phyloP scores from a whole-genome alignment of 2,329 filamentous ascomycete species.

The Aspergillus flavus region DNA sequence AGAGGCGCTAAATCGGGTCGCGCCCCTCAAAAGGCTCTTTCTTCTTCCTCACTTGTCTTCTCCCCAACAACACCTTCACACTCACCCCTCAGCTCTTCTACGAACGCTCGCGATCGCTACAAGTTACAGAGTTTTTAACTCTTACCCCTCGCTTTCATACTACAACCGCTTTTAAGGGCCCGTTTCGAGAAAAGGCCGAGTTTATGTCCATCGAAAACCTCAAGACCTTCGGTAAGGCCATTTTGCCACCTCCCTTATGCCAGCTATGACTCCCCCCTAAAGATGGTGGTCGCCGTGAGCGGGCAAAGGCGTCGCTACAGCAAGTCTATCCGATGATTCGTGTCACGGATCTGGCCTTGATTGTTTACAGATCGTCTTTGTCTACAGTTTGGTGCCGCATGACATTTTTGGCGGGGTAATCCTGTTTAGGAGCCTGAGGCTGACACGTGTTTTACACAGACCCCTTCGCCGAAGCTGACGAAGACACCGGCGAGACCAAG shows the following conservation, averaged over 20 bases:
- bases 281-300: background rate
- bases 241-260: constrained; percentile 30
- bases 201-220: constrained; percentile 99
- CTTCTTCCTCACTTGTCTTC: constrained; percentile 29
- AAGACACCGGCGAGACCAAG: constrained; percentile 94
- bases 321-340: background rate
- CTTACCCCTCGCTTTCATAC: constrained; percentile 33
- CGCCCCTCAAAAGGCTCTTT: constrained; percentile 42
- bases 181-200: constrained; percentile 69
- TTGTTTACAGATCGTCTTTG: background rate
- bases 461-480: constrained; percentile 99
- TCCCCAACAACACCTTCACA: constrained; percentile 27
- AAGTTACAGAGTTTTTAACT: constrained; percentile 36
- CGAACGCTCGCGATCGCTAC: constrained; percentile 25
- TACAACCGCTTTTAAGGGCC: constrained; percentile 44
- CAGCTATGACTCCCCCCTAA: background rate
- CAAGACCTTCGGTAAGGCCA: constrained; percentile 82
- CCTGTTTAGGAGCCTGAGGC: constrained; percentile 31
- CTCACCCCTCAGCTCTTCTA: constrained; percentile 19
- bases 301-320: background rate
- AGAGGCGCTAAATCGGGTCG: constrained; percentile 21
- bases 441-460: constrained; percentile 60
- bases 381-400: constrained; percentile 3
- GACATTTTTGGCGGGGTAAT: constrained; percentile 40
- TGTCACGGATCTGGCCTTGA: background rate